Evolutionary conservation across 2,329 filamentous ascomycete species (phyloP), one percentile per base, ranked within the genome.

Genomic region (Monilinia aucupariae): DNA sequence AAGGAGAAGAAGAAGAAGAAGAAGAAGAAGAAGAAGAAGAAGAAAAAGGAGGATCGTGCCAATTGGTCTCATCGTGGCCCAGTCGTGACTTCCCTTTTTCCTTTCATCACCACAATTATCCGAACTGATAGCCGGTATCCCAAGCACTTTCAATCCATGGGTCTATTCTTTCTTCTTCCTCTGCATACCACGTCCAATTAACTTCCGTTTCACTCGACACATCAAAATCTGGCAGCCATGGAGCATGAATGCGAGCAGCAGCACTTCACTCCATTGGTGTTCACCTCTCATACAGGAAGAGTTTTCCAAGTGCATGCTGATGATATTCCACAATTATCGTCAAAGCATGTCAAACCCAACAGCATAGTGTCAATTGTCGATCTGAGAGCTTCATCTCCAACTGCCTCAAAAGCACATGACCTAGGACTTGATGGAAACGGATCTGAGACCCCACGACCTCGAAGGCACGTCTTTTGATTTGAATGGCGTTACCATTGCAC

Each of bases 271-370:
- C 62, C 62, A 6, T 17, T 63, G 10, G 47, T 66, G 10, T 66
- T 66, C 22, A 66, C 64, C 15, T 63, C 60, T n/a, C 39, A 43
- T 25, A 51, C 51, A 20, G 62, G 66, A 30, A 61, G 63, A 32
- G 41, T 65, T 15, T 64, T 65, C 34, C 51, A 64, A 30, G 27
- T 69, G 52, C 53, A 59, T 64, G 47, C 50, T 22, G 56, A 66
- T 6, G 32, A 41, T 5, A 49, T 49, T 20, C 41, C 43, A 39
- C 43, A 41, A 32, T 55, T 62, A 32, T 61, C 62, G 10, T 51
- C 51, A 9, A 56, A 37, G 17, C 50, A 62, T 30, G 41, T 17
- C 25, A 62, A 12, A 49, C 39, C 51, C 7, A 47, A 43, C 22
- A 61, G 59, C 25, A 41, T 54, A 25, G 25, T 45, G 25, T 56